Base-by-base conservation (phyloP, 148 eudicot species). In the Camellia sinensis region DNA sequence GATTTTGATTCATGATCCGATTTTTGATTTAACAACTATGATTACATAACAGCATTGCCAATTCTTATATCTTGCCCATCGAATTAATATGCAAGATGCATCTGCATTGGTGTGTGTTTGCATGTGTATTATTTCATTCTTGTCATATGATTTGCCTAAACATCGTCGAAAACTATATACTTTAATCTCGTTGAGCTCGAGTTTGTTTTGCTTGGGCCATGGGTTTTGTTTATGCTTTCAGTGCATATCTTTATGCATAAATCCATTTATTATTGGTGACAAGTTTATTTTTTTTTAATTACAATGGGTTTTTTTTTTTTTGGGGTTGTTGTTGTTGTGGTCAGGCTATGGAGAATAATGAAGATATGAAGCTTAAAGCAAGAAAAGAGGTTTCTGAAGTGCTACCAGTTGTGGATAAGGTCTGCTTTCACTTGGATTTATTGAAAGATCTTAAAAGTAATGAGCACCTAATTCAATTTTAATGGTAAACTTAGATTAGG, bases 311-410 rank as follows among this genome's bases (percentile, higher is more conserved):
- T 84, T 73, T 83, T 75, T 29, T 75, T 72, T 73, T 29, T 29
- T 29, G 1, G 1, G 37, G 1, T 29, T 29, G 37, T 29, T 29
- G 37, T 29, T 29, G 37, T 29, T 29, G 37, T 29, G 37, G 37
- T 29, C 88, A 96, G 99, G 82, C 92, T 60, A 83, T 86, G 41
- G 97, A 93, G 83, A 87, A 85, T 79, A 91, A 88, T 69, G 99
- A 96, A 83, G 93, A 88, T 67, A 79, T 83, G 85, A 93, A 71
- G 81, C 87, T 79, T 82, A 92, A 88, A 87, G 85, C 97, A 44
- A 89, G 89, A 87, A 85, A 87, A 81, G 97, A 91, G 69, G 80
- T 76, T 76, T 75, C 85, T 71, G 92, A 80, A 81, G 95, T 89
- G 82, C 88, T 90, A 8, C 82, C 48, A 21, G 87, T 66, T 15